Percentiles rank a stretch among this genome's conserved stretches.
Evolutionary conservation across 192 early-diverging fungal genomes (phyloP).

Genomic region (Geranomyces michiganensis): DNA sequence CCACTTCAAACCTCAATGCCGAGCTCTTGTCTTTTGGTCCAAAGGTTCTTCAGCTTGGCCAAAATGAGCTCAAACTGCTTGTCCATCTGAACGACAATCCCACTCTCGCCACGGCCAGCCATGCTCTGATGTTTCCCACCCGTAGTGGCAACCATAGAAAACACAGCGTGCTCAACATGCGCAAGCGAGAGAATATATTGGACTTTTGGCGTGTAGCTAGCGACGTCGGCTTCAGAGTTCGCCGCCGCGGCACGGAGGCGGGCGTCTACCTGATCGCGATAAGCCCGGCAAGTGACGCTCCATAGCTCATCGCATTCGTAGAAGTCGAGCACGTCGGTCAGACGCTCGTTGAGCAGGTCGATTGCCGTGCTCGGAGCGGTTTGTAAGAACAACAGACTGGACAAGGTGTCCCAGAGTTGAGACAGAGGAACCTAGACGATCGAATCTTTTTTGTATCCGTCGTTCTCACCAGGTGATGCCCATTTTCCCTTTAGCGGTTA

Average conservation of each 20-base stretch:
- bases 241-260: slow-evolving; percentile 2
- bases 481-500: too few relatives aligned
- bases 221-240: background rate
- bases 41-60: slow-evolving; percentile 29
- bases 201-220: slow-evolving; percentile 20
- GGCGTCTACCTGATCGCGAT: slow-evolving; percentile 24
- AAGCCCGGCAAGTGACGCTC: slow-evolving; percentile 21
- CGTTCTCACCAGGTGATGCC: too few relatives aligned
- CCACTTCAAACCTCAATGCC: slow-evolving; percentile 17
- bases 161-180: slow-evolving; percentile 1
- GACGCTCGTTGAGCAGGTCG: slow-evolving; percentile 11
- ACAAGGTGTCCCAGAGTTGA: background rate
- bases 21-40: slow-evolving; percentile 16
- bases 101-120: slow-evolving; percentile 12
- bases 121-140: background rate
- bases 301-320: slow-evolving; percentile 22
- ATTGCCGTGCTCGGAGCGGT: slow-evolving; percentile 4
- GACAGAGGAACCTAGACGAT: too few relatives aligned
- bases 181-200: slow-evolving; percentile 21
- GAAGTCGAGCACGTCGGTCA: slow-evolving; percentile 17
- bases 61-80: slow-evolving; percentile 17
- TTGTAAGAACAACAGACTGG: slow-evolving; percentile 26
- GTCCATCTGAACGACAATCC: slow-evolving; percentile 24
- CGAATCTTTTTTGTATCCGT: too few relatives aligned
- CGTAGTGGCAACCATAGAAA: slow-evolving; percentile 26